Evolutionary conservation across 768 basidiomycete species (phyloP).

Genomic region (Mycena olivaceomarginata): DNA sequence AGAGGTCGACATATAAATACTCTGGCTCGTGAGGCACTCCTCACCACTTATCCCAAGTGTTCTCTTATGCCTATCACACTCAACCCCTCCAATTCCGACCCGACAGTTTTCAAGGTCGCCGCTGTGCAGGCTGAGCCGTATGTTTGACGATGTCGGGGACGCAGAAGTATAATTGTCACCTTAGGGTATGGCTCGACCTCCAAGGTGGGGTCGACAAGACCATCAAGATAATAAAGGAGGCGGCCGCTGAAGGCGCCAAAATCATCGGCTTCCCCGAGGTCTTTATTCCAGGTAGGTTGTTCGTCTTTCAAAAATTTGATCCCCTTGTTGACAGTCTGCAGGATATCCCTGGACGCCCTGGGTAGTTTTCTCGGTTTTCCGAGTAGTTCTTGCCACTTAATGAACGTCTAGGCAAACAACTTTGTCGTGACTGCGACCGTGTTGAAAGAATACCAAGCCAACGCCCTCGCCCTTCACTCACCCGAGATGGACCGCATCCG

Average conservation of each 20-base stretch:
- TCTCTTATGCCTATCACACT: slow-evolving; percentile 47
- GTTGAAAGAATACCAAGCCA: slow-evolving; percentile 53
- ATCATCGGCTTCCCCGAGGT: slow-evolving; percentile 56
- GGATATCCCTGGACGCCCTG: slow-evolving; percentile 58
- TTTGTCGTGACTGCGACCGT: slow-evolving; percentile 50
- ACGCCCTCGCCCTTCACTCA: slow-evolving; percentile 53
- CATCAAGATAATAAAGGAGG: slow-evolving; percentile 52
- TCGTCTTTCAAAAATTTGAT: neutral
- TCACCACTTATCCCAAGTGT: neutral
- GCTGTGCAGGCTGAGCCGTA: slow-evolving; percentile 54
- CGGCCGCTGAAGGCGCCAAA: slow-evolving; percentile 52
- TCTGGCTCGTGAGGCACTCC: neutral
- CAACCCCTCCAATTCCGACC: slow-evolving; percentile 49
- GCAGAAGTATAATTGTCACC: neutral
- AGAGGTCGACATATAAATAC: slow-evolving; percentile 23
- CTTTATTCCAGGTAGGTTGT: slow-evolving; percentile 51
- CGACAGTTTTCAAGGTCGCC: slow-evolving; percentile 51
- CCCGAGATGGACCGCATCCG: slow-evolving; percentile 56
- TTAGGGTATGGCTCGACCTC: slow-evolving; percentile 51
- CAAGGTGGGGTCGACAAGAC: slow-evolving; percentile 55
- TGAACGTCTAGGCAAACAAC: slow-evolving; percentile 46
- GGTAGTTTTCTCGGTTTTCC: slow-evolving; percentile 23
- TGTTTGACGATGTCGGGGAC: slow-evolving; percentile 7
- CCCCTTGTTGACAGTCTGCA: slow-evolving; percentile 3
- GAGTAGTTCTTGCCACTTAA: neutral